Conservation (phyloP, 2,329 filamentous ascomycete genomes). For the Neonectria faginata region DNA sequence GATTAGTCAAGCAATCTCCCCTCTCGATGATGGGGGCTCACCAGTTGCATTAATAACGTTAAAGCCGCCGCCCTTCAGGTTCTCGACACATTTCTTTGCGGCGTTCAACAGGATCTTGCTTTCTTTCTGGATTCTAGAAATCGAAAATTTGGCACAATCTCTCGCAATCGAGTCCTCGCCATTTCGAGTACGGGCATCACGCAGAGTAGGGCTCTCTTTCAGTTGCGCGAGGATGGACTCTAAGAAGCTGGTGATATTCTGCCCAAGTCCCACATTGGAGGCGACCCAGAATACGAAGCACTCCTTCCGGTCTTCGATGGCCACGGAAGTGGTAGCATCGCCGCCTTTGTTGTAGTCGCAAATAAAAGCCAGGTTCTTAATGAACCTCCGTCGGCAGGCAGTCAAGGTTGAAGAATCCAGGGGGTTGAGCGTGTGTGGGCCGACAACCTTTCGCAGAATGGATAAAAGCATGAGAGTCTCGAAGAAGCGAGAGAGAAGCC, state of each 20-base stretch:
- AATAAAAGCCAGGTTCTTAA: slow-evolving; percentile 57
- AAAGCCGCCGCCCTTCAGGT: slow-evolving; percentile 12
- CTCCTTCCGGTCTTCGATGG: slow-evolving; percentile 50
- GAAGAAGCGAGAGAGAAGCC: slow-evolving; percentile 37
- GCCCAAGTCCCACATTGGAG: slow-evolving; percentile 49
- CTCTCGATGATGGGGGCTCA: not conserved
- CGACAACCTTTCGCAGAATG: slow-evolving; percentile 28
- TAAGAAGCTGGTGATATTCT: slow-evolving; percentile 49
- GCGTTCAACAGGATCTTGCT: slow-evolving; percentile 30
- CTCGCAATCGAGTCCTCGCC: slow-evolving; percentile 1
- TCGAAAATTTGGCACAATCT: slow-evolving; percentile 36
- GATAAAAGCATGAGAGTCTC: slow-evolving; percentile 37
- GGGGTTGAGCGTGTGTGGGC: slow-evolving; percentile 24
- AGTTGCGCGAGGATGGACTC: slow-evolving; percentile 37
- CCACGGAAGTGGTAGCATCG: slow-evolving; percentile 58
- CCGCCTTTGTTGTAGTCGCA: slow-evolving; percentile 62
- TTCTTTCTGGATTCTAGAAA: slow-evolving; percentile 41
- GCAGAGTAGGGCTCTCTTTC: not conserved
- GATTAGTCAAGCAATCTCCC: not conserved
- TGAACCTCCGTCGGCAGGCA: slow-evolving; percentile 45
- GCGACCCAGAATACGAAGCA: slow-evolving; percentile 58
- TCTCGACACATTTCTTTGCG: slow-evolving; percentile 27
- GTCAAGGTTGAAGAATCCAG: slow-evolving; percentile 10
- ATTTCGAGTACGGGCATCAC: not conserved
- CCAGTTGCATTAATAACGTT: not conserved